A percentile compares a stretch with the other conserved stretches of the same genome.
Conservation (phyloP, 306 rosid species). For the Glycine soja region DNA sequence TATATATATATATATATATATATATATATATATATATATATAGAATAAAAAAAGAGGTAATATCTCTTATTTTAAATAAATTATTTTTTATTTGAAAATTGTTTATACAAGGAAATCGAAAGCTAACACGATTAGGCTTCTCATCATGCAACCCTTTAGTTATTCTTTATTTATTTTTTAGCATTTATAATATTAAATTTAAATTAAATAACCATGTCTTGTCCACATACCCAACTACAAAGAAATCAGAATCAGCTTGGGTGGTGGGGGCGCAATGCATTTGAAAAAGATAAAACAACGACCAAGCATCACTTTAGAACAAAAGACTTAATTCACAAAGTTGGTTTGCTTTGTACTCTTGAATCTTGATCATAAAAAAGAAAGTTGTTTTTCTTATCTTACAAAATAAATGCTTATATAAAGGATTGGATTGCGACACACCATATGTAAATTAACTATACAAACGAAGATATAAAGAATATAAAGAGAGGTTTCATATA, state of each 20-base stretch:
- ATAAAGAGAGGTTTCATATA: not conserved
- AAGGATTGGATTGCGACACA: not conserved
- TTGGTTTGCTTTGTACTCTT: conserved; percentile 4
- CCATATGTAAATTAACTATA: not conserved
- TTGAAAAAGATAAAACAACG: not conserved
- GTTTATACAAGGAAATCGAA: no score
- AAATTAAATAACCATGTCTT: not conserved
- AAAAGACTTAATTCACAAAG: conserved; percentile 4
- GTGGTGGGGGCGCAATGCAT: not conserved
- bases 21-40: no score
- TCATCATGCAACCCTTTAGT: not conserved
- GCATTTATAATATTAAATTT: not conserved
- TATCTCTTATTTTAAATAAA: no score
- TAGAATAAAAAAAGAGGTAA: no score
- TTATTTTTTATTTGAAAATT: no score
- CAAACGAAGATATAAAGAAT: not conserved
- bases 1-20: no score
- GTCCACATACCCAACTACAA: not conserved
- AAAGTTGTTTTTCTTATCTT: not conserved
- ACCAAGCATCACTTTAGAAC: conserved; percentile 5
- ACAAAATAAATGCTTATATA: not conserved
- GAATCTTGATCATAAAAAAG: conserved; percentile 8
- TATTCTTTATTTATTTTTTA: not conserved
- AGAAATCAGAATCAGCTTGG: not conserved
- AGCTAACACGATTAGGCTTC: no score